Conservation (phyloP, 2,329 filamentous ascomycete species). For the Cercospora sp. region DNA sequence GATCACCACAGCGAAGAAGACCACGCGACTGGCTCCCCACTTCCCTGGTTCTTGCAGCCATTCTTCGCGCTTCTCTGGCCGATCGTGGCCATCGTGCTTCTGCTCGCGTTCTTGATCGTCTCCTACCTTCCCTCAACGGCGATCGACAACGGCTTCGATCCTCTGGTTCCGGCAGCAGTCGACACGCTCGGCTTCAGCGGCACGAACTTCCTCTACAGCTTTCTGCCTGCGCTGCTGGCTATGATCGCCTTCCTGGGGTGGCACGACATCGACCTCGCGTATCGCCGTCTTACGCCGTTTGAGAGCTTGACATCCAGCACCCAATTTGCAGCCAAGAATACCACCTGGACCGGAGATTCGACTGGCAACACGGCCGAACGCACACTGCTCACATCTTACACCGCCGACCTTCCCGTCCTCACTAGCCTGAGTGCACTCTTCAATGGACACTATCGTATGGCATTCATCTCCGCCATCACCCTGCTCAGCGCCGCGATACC, state of each 20-base stretch:
- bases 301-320: constrained; percentile 56
- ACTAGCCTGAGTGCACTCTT: constrained; percentile 58
- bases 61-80: constrained; percentile 66
- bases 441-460: constrained; percentile 67
- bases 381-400: constrained; percentile 70
- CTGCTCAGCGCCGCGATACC: constrained; percentile 64
- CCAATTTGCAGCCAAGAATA: constrained; percentile 26
- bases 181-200: constrained; percentile 67
- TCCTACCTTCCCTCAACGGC: constrained; percentile 70
- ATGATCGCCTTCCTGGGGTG: constrained; percentile 67
- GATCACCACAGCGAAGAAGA: constrained; percentile 14
- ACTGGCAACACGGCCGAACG: constrained; percentile 63
- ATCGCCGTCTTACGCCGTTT: constrained; percentile 70
- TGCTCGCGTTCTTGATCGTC: constrained; percentile 71
- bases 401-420: constrained; percentile 64
- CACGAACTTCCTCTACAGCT: constrained; percentile 84
- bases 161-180: constrained; percentile 58
- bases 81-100: constrained; percentile 60
- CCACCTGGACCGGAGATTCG: constrained; percentile 17
- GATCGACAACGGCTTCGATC: constrained; percentile 70
- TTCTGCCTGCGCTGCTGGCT: constrained; percentile 68
- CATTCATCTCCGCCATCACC: constrained; percentile 61
- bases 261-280: constrained; percentile 64
- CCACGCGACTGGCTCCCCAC: constrained; percentile 15
- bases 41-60: constrained; percentile 75